phyloP scores from a whole-genome alignment of 2,329 filamentous ascomycete species.

The Neocucurbitaria cava region DNA sequence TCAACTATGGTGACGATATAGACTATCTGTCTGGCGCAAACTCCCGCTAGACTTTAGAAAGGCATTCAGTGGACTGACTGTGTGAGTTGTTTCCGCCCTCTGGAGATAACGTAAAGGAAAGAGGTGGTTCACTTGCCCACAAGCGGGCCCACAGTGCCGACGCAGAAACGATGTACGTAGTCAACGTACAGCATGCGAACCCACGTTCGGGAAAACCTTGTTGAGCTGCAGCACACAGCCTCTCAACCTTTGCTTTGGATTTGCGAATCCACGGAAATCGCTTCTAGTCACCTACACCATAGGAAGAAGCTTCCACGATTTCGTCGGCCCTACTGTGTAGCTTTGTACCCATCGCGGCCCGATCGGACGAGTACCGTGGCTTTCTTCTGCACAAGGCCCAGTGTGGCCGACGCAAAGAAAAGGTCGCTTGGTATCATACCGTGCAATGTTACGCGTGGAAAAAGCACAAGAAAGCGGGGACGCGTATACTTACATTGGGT shows the following conservation, averaged over 20 bases:
- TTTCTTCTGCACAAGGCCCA: neutral
- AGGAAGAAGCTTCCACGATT: neutral
- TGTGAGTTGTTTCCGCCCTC: neutral
- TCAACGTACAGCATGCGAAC: neutral
- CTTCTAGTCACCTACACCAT: neutral
- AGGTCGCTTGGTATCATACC: neutral
- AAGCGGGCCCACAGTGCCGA: neutral
- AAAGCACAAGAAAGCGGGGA: neutral
- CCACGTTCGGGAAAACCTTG: neutral
- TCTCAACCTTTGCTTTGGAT: constrained; percentile 2
- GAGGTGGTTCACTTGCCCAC: too few relatives aligned
- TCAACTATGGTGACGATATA: neutral
- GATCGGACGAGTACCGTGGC: neutral
- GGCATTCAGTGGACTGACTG: too few relatives aligned
- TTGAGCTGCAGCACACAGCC: neutral
- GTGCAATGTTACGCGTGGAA: neutral
- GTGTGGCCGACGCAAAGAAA: neutral
- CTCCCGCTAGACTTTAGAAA: neutral
- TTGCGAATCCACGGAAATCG: constrained; percentile 1
- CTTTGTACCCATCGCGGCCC: neutral
- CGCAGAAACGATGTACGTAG: too few relatives aligned
- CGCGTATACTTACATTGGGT: neutral
- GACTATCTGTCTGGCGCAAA: neutral
- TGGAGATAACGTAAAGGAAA: neutral
- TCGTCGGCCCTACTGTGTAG: neutral